phyloP scores from a whole-genome alignment of 179 eudicot species.

The Heliamphora pulchella region DNA sequence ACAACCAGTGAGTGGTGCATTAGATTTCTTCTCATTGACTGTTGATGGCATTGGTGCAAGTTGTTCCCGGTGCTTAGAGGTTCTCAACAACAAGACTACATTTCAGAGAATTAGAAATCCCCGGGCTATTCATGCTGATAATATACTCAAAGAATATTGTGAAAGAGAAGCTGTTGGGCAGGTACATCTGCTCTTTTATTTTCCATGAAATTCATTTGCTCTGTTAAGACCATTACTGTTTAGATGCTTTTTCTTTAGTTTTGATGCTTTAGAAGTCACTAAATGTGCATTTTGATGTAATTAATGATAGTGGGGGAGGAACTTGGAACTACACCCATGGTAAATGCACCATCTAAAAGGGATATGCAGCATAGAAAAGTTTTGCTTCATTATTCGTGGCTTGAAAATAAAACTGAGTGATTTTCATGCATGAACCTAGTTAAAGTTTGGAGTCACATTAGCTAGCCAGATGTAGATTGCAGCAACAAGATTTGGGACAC shows the following conservation, averaged over 20 bases:
- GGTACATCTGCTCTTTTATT: slow-evolving; percentile 33
- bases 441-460: not conserved
- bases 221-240: not conserved
- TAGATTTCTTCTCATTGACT: slow-evolving; percentile 93
- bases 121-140: slow-evolving; percentile 72
- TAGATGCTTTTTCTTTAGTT: not conserved
- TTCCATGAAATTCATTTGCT: slow-evolving; percentile 2
- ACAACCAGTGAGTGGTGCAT: slow-evolving; percentile 97
- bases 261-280: not conserved
- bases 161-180: slow-evolving; percentile 94
- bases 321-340: not conserved
- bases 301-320: not conserved
- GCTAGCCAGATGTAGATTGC: not conserved
- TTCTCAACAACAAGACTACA: slow-evolving; percentile 58
- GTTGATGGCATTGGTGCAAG: slow-evolving; percentile 99
- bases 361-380: not conserved
- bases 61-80: slow-evolving; percentile 88
- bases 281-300: not conserved
- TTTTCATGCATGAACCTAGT: not conserved
- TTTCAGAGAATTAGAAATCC: slow-evolving; percentile 83
- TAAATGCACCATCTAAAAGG: not conserved
- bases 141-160: slow-evolving; percentile 68
- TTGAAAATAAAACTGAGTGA: not conserved
- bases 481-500: not conserved
- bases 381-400: not conserved